Evolutionary conservation across 192 early-diverging fungal species (phyloP).

Genomic region (Coemansia sp.): DNA sequence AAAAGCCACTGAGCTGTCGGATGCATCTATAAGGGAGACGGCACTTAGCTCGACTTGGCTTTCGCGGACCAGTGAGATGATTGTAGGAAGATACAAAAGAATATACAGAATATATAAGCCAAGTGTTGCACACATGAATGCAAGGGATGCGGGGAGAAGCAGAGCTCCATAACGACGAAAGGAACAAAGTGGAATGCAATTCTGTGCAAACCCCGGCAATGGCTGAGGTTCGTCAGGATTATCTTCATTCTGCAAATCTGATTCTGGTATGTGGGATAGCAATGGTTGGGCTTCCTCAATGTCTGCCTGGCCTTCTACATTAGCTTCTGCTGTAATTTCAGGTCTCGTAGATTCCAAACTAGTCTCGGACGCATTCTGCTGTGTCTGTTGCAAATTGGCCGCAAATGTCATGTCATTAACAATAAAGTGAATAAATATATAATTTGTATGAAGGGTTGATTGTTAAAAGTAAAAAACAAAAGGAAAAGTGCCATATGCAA

Average conservation of each 20-base stretch:
- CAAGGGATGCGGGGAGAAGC: slow-evolving; percentile 25
- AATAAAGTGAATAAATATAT: slow-evolving; percentile 1
- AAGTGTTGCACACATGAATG: slow-evolving; percentile 15
- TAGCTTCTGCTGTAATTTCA: not conserved
- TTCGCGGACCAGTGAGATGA: slow-evolving; percentile 12
- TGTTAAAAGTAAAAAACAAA: not conserved
- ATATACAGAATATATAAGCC: slow-evolving; percentile 43
- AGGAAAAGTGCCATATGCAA: not conserved
- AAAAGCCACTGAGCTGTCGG: slow-evolving; percentile 25
- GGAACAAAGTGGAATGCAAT: not conserved
- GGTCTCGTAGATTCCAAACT: not conserved
- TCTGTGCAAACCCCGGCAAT: not conserved
- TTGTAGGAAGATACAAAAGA: slow-evolving; percentile 19
- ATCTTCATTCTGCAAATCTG: slow-evolving; percentile 1
- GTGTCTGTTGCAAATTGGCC: not conserved
- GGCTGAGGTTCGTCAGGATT: not conserved
- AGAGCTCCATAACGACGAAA: slow-evolving; percentile 9
- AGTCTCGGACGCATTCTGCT: not conserved
- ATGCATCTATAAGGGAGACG: slow-evolving; percentile 27
- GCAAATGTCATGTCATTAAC: not conserved
- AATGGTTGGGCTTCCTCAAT: slow-evolving; percentile 30
- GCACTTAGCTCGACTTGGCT: slow-evolving; percentile 23
- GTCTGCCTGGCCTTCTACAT: not conserved
- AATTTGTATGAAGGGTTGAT: not conserved
- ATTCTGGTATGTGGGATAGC: slow-evolving; percentile 1